A percentile compares a stretch with the other conserved stretches of the same genome.
These are phyloP conservation scores for Erodium trifolium DNA, from an alignment of 441 rosid genomes.

Conservation along the genomic window DNA sequence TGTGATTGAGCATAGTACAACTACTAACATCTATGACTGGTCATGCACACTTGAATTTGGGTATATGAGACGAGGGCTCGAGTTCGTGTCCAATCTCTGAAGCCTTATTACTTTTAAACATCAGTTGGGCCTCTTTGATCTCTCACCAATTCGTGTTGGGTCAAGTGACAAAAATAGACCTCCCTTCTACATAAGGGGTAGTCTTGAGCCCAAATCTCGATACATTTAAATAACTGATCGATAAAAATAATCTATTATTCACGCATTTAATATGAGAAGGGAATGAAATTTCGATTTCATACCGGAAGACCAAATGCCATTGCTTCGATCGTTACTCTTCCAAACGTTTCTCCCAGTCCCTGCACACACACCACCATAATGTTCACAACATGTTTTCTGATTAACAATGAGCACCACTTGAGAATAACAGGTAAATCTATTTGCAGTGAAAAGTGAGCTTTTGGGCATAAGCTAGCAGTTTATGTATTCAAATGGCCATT, in stretches of 20 bases:
- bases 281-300: slow-evolving; percentile 20
- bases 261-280: neutral
- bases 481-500: neutral
- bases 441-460: neutral
- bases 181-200: too few species aligned
- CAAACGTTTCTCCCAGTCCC: slow-evolving; percentile 95
- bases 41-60: too few species aligned
- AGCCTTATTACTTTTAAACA: too few species aligned
- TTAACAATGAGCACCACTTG: neutral
- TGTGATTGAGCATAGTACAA: neutral
- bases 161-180: too few species aligned
- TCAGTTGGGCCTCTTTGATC: too few species aligned
- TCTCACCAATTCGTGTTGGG: too few species aligned
- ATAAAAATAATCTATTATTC: too few species aligned
- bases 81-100: too few species aligned
- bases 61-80: too few species aligned
- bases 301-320: slow-evolving; percentile 96
- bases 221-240: too few species aligned
- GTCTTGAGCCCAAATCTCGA: too few species aligned
- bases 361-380: slow-evolving; percentile 22
- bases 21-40: neutral
- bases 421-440: too few species aligned
- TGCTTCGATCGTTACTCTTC: slow-evolving; percentile 95
- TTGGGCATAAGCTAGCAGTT: neutral
- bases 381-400: slow-evolving; percentile 15